Conservation (phyloP, 1,139 yeast genomes). For the Meyerozyma smithsonii region DNA sequence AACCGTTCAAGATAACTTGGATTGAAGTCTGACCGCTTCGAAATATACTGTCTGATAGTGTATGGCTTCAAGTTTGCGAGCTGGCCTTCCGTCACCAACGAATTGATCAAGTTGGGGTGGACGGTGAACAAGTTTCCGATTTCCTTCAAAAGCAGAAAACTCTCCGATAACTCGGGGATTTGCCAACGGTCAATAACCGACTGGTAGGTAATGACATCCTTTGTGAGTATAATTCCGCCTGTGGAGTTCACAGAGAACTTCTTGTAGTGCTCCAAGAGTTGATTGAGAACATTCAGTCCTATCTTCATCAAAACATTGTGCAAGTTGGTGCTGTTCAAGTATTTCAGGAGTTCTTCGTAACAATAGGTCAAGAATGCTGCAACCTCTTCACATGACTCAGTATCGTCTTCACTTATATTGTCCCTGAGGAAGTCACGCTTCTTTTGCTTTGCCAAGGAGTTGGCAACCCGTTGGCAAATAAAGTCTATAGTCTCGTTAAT, state of each 20-base stretch:
- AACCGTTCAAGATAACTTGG: conserved; percentile 51
- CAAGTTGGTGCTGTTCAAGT: conserved; percentile 52
- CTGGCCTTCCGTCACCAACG: conserved; percentile 80
- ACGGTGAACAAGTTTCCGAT: conserved; percentile 84
- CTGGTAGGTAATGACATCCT: conserved; percentile 79
- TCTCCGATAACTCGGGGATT: conserved; percentile 58
- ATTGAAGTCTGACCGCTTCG: conserved; percentile 67
- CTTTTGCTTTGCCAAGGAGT: conserved; percentile 56
- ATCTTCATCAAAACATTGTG: conserved; percentile 50
- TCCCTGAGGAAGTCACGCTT: conserved; percentile 54
- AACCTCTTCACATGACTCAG: conserved; percentile 64
- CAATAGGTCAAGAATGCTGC: conserved; percentile 49
- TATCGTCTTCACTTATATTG: conserved; percentile 54
- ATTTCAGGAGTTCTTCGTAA: conserved; percentile 26
- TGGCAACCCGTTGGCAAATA: conserved; percentile 42
- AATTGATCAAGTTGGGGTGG: conserved; percentile 60
- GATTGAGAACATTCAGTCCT: conserved; percentile 56
- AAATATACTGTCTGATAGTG: conserved; percentile 62
- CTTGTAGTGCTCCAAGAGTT: conserved; percentile 68
- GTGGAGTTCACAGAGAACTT: conserved; percentile 71
- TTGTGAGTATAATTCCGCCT: conserved; percentile 83
- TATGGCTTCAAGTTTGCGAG: conserved; percentile 64
- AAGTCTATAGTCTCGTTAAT: conserved; percentile 54
- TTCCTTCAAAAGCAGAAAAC: conserved; percentile 71
- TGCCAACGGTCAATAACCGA: conserved; percentile 69